Conservation (phyloP, 108 stramenopile species). For the Conticribra guillardii region DNA sequence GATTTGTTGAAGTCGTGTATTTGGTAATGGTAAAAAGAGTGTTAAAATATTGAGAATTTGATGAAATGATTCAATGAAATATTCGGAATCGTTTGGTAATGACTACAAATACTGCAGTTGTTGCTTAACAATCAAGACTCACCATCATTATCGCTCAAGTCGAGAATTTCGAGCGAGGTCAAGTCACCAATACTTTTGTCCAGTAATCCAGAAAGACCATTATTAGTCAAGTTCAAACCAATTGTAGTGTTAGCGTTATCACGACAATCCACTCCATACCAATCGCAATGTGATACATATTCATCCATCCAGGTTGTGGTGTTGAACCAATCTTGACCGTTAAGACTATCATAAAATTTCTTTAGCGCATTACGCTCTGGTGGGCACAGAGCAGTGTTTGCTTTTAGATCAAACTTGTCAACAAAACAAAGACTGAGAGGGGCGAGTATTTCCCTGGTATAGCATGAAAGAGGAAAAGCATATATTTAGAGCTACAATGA, state of each 20-base stretch:
- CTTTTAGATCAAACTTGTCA: slow-evolving; percentile 6
- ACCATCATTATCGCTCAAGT: slow-evolving; percentile 59
- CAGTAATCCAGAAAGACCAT: slow-evolving; percentile 51
- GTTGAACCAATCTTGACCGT: slow-evolving; percentile 14
- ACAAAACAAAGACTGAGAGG: slow-evolving; percentile 14
- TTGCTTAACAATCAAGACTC: no score
- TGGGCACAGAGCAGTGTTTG: background rate
- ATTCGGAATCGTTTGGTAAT: no score
- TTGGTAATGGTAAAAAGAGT: no score
- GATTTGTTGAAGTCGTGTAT: no score
- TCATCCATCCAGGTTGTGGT: slow-evolving; percentile 3
- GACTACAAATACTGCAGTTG: no score
- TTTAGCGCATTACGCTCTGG: slow-evolving; percentile 25
- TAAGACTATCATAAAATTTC: slow-evolving; percentile 4
- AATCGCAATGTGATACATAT: slow-evolving; percentile 12
- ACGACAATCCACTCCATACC: slow-evolving; percentile 16
- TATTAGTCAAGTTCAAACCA: slow-evolving; percentile 13
- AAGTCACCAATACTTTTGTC: slow-evolving; percentile 43
- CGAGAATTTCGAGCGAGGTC: slow-evolving; percentile 48
- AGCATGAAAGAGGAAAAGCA: background rate
- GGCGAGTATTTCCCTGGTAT: background rate
- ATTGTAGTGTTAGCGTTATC: background rate
- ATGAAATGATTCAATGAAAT: no score
- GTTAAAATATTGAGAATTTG: no score
- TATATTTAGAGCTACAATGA: background rate